Conservation (phyloP, 2,329 filamentous ascomycete species). For the Setomelanomma holmii region DNA sequence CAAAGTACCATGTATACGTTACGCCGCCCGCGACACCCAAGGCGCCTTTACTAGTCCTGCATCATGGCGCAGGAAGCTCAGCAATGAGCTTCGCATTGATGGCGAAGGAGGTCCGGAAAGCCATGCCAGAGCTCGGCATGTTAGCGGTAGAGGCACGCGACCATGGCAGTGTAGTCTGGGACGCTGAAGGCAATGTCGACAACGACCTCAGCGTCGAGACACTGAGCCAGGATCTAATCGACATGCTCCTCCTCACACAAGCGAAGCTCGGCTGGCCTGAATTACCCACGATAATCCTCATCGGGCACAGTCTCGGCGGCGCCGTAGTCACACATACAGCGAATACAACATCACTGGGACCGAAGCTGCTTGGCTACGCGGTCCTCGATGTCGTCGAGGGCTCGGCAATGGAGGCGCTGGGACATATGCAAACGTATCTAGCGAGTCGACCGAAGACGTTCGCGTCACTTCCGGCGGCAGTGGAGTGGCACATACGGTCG, state of each 20-base stretch:
- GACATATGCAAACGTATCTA: constrained; percentile 93
- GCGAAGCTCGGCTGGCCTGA: constrained; percentile 73
- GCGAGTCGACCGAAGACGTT: constrained; percentile 82
- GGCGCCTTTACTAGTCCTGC: constrained; percentile 87
- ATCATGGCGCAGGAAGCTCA: constrained; percentile 93
- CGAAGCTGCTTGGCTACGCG: constrained; percentile 78
- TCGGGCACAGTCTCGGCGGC: constrained; percentile 92
- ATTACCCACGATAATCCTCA: constrained; percentile 77
- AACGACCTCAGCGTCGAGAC: constrained; percentile 76
- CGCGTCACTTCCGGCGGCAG: constrained; percentile 75
- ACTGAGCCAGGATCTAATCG: constrained; percentile 74
- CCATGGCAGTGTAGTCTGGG: constrained; percentile 73
- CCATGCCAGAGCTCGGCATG: constrained; percentile 80
- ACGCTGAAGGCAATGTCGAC: constrained; percentile 44
- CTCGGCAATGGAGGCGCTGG: constrained; percentile 90
- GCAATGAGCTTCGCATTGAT: constrained; percentile 90
- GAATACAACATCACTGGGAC: constrained; percentile 68
- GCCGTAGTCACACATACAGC: constrained; percentile 89
- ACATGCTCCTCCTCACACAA: constrained; percentile 72
- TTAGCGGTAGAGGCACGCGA: constrained; percentile 85
- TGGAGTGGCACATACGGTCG: constrained; percentile 93
- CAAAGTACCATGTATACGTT: constrained; percentile 85
- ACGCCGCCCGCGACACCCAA: constrained; percentile 73
- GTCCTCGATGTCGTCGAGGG: constrained; percentile 96
- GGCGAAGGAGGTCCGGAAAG: constrained; percentile 76